A percentile compares a stretch with the other conserved stretches of the same genome.
phyloP scores from a whole-genome alignment of 129 eudicot genomes.

The Rutidosis leptorrhynchoides region DNA sequence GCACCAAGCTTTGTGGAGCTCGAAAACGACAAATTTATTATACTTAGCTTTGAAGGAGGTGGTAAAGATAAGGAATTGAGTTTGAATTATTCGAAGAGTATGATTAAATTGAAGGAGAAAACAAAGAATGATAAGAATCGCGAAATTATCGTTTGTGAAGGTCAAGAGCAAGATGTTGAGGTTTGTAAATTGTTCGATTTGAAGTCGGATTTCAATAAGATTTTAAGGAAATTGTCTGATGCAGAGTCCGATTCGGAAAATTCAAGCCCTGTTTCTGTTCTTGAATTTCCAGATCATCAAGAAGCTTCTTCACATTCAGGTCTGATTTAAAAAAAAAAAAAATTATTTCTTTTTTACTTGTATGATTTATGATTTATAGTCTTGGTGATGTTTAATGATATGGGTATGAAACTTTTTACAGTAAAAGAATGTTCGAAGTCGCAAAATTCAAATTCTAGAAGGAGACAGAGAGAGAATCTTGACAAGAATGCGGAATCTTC shows the following conservation, averaged over 20 bases:
- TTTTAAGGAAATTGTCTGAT: constrained; percentile 34
- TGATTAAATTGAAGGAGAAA: constrained; percentile 24
- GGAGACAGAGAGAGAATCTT: constrained; percentile 46
- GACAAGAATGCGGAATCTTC: constrained; percentile 35
- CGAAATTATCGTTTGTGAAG: constrained; percentile 29
- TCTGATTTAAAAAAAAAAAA: constrained; percentile 21
- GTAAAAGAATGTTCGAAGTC: constrained; percentile 45
- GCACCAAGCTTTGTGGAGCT: constrained; percentile 53
- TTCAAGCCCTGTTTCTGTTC: constrained; percentile 85
- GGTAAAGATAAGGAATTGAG: constrained; percentile 31
- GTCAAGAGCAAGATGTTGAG: constrained; percentile 9
- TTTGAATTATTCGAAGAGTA: constrained; percentile 30
- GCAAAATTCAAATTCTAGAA: constrained; percentile 38
- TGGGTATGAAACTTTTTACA: constrained; percentile 22
- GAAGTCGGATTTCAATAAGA: constrained; percentile 17
- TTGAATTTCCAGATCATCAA: constrained; percentile 44
- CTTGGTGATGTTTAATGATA: constrained; percentile 14
- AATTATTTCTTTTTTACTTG: not conserved
- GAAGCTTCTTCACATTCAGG: constrained; percentile 46
- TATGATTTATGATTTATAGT: not conserved
- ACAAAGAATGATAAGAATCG: constrained; percentile 29
- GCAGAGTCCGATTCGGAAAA: constrained; percentile 54
- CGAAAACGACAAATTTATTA: constrained; percentile 68
- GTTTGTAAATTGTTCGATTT: constrained; percentile 29
- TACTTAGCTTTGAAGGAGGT: constrained; percentile 67